phyloP scores from a whole-genome alignment of 2,329 filamentous ascomycete species.

The Claviceps spartinae region DNA sequence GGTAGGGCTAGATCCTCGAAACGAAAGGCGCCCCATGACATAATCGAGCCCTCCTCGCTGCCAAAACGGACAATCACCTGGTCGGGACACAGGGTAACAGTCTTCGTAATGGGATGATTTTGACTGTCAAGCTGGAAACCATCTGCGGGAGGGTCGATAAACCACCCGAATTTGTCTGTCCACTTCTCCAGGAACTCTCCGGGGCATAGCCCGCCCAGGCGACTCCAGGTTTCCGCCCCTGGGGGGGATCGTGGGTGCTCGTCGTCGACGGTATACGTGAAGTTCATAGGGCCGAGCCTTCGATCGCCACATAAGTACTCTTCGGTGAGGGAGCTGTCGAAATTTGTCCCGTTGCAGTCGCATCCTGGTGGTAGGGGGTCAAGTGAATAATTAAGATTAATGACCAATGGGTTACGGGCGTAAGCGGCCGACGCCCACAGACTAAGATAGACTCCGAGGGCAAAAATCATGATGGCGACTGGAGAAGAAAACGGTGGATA shows the following conservation, averaged over 20 bases:
- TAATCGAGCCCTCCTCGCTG: neutral
- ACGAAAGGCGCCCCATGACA: neutral
- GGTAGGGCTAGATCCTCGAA: neutral
- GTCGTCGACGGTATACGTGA: neutral
- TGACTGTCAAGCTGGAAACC: neutral
- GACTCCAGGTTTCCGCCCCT: neutral
- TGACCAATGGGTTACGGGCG: neutral
- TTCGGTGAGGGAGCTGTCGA: neutral
- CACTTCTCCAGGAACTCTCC: neutral
- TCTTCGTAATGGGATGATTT: neutral
- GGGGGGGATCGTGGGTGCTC: neutral
- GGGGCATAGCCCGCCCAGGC: neutral
- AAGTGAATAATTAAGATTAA: neutral
- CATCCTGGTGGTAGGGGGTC: neutral
- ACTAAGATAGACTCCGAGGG: neutral
- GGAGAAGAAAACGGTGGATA: neutral
- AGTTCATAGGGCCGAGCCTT: neutral
- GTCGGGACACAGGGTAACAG: neutral
- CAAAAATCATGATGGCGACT: neutral
- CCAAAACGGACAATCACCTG: neutral
- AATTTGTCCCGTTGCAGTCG: neutral
- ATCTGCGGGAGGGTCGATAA: neutral
- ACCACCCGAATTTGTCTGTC: neutral
- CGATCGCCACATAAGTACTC: neutral
- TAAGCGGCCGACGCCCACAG: neutral